These are phyloP conservation scores for Paxillus involutus DNA, from an alignment of 768 basidiomycete species.

Conservation along the genomic window DNA sequence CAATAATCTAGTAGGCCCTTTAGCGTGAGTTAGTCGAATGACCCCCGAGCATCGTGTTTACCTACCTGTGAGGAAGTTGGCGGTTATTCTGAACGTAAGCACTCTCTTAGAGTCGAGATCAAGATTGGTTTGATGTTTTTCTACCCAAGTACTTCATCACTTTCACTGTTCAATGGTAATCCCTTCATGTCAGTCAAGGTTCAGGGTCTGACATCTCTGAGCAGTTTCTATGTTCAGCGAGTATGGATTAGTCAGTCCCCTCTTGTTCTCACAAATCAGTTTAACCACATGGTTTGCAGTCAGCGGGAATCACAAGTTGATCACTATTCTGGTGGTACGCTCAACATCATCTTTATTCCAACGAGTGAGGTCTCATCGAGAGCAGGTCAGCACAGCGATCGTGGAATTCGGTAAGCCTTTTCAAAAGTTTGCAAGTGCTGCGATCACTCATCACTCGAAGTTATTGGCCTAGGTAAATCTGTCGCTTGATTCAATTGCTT, in stretches of 20 bases:
- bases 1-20: neutral
- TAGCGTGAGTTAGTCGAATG: neutral
- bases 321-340: slow-evolving; percentile 3
- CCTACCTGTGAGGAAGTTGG: no score
- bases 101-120: neutral
- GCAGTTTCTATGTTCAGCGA: slow-evolving; percentile 6
- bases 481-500: neutral
- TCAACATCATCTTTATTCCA: neutral
- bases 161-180: slow-evolving; percentile 6
- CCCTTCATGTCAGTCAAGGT: neutral
- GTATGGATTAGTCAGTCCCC: slow-evolving; percentile 7
- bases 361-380: neutral
- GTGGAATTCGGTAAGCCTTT: neutral
- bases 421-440: neutral
- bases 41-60: no score
- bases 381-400: neutral
- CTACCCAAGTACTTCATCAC: slow-evolving; percentile 1
- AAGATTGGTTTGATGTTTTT: neutral
- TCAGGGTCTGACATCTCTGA: neutral
- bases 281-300: slow-evolving; percentile 1
- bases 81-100: no score
- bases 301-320: slow-evolving; percentile 2
- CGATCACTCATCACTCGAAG: slow-evolving; percentile 3
- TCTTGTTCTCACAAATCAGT: neutral
- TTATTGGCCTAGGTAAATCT: slow-evolving; percentile 5